Percentiles rank a stretch among this genome's conserved stretches.
phyloP scores from a whole-genome alignment of 2,329 filamentous ascomycete species.

The Talaromyces sp. region DNA sequence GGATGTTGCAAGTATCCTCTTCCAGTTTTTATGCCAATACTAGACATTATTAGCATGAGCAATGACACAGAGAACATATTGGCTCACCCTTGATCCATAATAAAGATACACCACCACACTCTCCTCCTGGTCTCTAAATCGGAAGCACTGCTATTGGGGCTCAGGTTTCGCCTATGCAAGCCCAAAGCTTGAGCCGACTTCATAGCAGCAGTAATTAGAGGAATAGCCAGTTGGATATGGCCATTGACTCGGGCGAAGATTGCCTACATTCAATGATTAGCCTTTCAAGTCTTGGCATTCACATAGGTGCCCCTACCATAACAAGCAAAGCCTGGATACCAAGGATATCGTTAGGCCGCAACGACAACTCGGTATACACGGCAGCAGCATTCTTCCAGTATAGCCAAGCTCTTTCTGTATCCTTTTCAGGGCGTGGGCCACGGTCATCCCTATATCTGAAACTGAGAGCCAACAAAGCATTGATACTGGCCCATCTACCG shows the following conservation, averaged over 20 bases:
- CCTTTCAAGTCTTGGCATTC: no score
- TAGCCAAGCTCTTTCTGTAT: slow-evolving; percentile 87
- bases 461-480: slow-evolving; percentile 83
- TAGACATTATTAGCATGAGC: slow-evolving; percentile 25
- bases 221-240: slow-evolving; percentile 85
- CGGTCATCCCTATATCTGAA: slow-evolving; percentile 89
- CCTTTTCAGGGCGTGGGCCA: slow-evolving; percentile 79
- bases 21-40: slow-evolving; percentile 65
- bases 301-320: slow-evolving; percentile 56
- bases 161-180: slow-evolving; percentile 81
- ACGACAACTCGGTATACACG: slow-evolving; percentile 82
- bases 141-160: slow-evolving; percentile 82
- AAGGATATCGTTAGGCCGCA: slow-evolving; percentile 88
- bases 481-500: slow-evolving; percentile 95
- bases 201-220: slow-evolving; percentile 84
- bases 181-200: slow-evolving; percentile 87
- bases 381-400: slow-evolving; percentile 95
- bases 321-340: slow-evolving; percentile 90
- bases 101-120: slow-evolving; percentile 72
- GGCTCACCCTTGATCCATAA: slow-evolving; percentile 64
- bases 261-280: slow-evolving; percentile 44
- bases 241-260: slow-evolving; percentile 92
- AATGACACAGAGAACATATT: no score
- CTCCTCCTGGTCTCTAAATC: slow-evolving; percentile 84
- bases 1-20: slow-evolving; percentile 67